These are phyloP conservation scores for Blumeria hordei DNA, from an alignment of 2,329 filamentous ascomycete genomes.

Conservation along the genomic window DNA sequence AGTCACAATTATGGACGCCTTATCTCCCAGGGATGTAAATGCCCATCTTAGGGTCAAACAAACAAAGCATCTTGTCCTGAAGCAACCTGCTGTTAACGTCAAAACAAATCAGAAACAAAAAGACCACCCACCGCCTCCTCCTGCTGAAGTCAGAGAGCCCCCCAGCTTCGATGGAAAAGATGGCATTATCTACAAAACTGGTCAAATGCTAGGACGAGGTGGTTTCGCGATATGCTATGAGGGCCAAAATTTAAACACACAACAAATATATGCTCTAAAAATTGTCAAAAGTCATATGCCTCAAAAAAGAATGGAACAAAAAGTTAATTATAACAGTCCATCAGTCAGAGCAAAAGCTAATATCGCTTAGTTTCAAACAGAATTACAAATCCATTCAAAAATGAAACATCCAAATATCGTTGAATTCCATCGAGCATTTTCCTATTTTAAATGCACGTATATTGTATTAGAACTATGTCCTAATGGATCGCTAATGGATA, in stretches of 20 bases:
- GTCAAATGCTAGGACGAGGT: conserved; percentile 52
- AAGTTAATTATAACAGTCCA: conserved; percentile 24
- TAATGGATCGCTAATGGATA: conserved; percentile 92
- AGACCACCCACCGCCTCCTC: conserved; percentile 41
- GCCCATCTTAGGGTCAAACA: conserved; percentile 25
- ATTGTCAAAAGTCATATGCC: conserved; percentile 70
- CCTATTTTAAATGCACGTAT: conserved; percentile 72
- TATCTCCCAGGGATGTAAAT: conserved; percentile 41
- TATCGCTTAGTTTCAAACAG: conserved; percentile 38
- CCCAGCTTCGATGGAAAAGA: conserved; percentile 43
- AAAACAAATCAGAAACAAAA: conserved; percentile 26
- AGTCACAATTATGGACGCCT: conserved; percentile 26
- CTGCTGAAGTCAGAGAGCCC: conserved; percentile 32
- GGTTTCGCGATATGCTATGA: conserved; percentile 66
- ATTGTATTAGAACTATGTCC: conserved; percentile 84
- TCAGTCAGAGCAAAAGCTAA: too few species aligned
- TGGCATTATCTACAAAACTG: conserved; percentile 50
- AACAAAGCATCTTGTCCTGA: conserved; percentile 17
- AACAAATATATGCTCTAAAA: conserved; percentile 50
- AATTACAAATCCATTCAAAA: conserved; percentile 95
- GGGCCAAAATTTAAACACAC: conserved; percentile 36
- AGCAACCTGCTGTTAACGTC: conserved; percentile 25
- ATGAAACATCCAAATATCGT: conserved; percentile 93
- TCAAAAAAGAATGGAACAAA: conserved; percentile 53
- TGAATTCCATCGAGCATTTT: conserved; percentile 82